These are phyloP conservation scores for Taphrina populina DNA, from an alignment of 1,139 yeast genomes.

Conservation along the genomic window DNA sequence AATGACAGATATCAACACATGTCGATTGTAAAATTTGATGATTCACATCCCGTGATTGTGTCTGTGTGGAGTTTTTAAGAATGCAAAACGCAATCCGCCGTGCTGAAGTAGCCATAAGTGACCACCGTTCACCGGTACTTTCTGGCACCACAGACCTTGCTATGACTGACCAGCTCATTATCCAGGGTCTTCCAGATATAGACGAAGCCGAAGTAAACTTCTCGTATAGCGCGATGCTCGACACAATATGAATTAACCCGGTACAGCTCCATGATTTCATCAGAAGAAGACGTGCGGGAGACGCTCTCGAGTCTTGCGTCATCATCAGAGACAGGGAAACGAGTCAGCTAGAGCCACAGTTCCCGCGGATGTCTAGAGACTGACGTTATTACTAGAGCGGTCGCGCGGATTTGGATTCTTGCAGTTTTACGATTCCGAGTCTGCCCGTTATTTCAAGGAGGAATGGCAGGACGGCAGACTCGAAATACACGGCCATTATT, in stretches of 20 bases:
- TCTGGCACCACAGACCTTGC: not conserved
- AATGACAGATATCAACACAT: too few species aligned
- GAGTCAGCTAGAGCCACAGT: conserved; percentile 3
- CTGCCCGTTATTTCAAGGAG: conserved; percentile 6
- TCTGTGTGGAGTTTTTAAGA: too few species aligned
- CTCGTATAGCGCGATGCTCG: not conserved
- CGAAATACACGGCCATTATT: conserved; percentile 2
- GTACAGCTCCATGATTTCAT: conserved; percentile 15
- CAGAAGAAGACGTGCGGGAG: conserved; percentile 5
- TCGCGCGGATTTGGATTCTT: conserved; percentile 11
- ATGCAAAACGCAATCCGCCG: too few species aligned
- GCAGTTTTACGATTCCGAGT: conserved; percentile 7
- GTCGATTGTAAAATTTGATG: too few species aligned
- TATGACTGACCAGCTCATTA: conserved; percentile 14
- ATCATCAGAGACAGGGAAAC: conserved; percentile 12
- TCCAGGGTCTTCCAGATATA: conserved; percentile 19
- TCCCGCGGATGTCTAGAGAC: not conserved
- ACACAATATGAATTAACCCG: not conserved
- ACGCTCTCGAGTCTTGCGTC: conserved; percentile 12
- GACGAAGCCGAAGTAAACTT: conserved; percentile 21
- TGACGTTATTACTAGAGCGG: conserved; percentile 8
- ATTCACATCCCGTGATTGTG: too few species aligned
- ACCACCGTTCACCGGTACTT: too few species aligned
- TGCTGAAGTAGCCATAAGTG: too few species aligned
- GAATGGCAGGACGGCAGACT: conserved; percentile 19